A percentile compares a stretch with the other conserved stretches of the same genome.
Evolutionary conservation across 2,329 filamentous ascomycete genomes (phyloP).

Genomic region (Sarocladium strictum): DNA sequence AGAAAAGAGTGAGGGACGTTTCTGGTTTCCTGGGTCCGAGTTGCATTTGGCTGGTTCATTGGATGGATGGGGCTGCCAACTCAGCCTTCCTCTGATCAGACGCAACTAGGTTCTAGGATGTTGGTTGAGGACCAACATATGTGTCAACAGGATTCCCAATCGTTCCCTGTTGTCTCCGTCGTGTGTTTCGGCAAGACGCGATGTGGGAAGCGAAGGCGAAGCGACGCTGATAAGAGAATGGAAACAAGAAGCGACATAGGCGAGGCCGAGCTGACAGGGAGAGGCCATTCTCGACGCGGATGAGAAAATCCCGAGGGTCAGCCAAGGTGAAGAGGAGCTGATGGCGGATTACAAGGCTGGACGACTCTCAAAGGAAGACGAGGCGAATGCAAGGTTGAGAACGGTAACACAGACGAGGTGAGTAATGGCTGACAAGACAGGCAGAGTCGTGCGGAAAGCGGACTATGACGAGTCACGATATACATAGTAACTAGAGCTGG

Average conservation of each 20-base stretch:
- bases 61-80: background rate
- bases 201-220: too few species aligned
- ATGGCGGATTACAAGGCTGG: too few species aligned
- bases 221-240: too few species aligned
- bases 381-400: background rate
- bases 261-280: background rate
- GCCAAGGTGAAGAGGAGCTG: background rate
- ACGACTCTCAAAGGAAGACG: too few species aligned
- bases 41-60: background rate
- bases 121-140: background rate
- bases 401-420: slow-evolving; percentile 4
- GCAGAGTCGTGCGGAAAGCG: background rate
- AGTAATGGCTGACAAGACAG: slow-evolving; percentile 8
- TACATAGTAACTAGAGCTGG: background rate
- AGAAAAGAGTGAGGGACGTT: background rate
- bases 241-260: background rate
- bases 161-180: background rate
- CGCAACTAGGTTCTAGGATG: background rate
- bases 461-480: slow-evolving; percentile 2
- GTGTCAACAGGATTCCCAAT: background rate
- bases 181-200: too few species aligned
- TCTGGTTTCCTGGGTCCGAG: slow-evolving; percentile 2
- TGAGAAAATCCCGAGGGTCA: background rate
- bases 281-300: background rate
- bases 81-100: background rate